phyloP scores from a whole-genome alignment of 176 grass and related monocot species.

The Zoysia pacifica region DNA sequence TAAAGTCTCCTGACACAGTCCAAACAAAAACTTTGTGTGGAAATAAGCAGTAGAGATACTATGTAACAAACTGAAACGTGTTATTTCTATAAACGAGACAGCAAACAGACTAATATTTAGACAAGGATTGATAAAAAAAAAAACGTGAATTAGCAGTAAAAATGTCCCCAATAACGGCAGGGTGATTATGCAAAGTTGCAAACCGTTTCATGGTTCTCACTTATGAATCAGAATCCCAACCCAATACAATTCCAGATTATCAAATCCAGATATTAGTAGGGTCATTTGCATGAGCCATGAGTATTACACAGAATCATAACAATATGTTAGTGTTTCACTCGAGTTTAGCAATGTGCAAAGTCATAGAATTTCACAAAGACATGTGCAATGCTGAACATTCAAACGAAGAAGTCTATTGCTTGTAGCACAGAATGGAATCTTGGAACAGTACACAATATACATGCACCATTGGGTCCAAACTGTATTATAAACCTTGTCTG shows the following conservation, averaged over 20 bases:
- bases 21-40: not conserved
- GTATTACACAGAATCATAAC: not conserved
- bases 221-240: not conserved
- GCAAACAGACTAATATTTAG: not conserved
- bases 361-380: not conserved
- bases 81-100: not conserved
- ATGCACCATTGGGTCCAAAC: not conserved
- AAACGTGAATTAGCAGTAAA: not conserved
- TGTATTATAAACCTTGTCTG: slow-evolving; percentile 4
- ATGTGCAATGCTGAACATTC: not conserved
- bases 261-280: not conserved
- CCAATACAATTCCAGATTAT: not conserved
- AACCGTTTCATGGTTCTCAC: too few relatives aligned
- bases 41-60: not conserved
- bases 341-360: not conserved
- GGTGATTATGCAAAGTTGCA: not conserved
- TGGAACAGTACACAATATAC: not conserved
- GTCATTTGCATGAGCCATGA: not conserved
- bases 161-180: not conserved
- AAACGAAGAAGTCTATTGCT: not conserved
- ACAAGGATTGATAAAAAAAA: not conserved
- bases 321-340: not conserved
- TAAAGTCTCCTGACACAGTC: not conserved
- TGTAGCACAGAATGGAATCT: not conserved
- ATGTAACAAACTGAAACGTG: not conserved